Base-by-base conservation (phyloP, 768 basidiomycete genomes). In the Hypholoma fasciculare region DNA sequence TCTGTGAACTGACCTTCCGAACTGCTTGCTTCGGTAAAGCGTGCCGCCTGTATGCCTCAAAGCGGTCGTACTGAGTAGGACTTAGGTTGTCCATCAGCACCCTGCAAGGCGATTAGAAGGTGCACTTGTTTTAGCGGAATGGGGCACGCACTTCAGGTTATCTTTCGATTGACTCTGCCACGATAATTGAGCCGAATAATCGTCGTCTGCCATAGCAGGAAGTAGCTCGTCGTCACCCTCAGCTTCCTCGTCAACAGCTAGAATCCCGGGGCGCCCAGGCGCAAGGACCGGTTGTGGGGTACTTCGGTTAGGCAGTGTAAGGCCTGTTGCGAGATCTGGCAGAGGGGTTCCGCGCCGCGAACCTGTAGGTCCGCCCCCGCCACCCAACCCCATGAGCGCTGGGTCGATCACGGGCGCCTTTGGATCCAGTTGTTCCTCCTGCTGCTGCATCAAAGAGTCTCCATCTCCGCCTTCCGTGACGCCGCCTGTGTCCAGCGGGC, bases 111-210 rank as follows among this genome's bases (percentile, higher is more conserved):
- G 61, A 49, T 36, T 36, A 43, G 36, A 44, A 3, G 49, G n/a
- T 14, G 44, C 14, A 36, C 42, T 5, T 13, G 9, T 34, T 5
- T 7, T 46, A 27, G 46, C 63, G 39, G 6, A 5, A 49, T 40
- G 34, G 53, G 39, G 63, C 65, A 34, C 30, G 36, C 57, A 92
- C 91, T 91, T 93, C 27, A 93, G 75, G 67, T 94, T 93, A 67
- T 91, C 90, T 63, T 93, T 93, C 46, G 90, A 90, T 75, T 93
- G 90, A 61, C 89, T 92, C 73, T 92, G 88, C 84, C 86, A 92
- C 4, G 87, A 87, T 54, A 88, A 69, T 64, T 92, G 92, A 1
- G 90, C 89, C 11, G 90, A 91, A 70, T 92, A 93, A 61, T 93
- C 92, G 60, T 93, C 92, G 60, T 94, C 92, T 1, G 90, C 91